Conservation (phyloP, 139 green algal genomes). For the Klebsormidium nitens region DNA sequence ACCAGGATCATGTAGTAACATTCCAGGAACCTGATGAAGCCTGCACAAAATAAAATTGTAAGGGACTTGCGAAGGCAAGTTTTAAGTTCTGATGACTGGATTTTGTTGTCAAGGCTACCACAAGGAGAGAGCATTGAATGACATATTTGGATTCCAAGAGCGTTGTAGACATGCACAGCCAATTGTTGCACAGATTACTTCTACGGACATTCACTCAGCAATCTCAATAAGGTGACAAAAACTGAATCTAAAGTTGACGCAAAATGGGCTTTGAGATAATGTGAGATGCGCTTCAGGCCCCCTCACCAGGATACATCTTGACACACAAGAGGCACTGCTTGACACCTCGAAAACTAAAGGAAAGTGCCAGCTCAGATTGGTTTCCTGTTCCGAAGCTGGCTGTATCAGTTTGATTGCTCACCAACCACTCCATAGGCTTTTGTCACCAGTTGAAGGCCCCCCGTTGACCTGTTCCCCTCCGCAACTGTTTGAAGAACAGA, state of each 20-base stretch:
- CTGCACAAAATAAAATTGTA: slow-evolving; percentile 14
- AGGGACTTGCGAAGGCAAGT: neutral
- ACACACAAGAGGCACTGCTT: too few relatives aligned
- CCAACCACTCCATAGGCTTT: slow-evolving; percentile 45
- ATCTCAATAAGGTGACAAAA: too few relatives aligned
- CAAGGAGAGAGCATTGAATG: neutral
- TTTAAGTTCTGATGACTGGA: neutral
- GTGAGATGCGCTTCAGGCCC: too few relatives aligned
- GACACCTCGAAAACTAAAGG: too few relatives aligned
- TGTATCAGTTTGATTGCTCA: too few relatives aligned
- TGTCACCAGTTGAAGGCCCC: slow-evolving; percentile 37
- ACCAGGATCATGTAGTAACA: slow-evolving; percentile 86
- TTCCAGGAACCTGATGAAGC: slow-evolving; percentile 68
- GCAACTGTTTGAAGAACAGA: slow-evolving; percentile 25
- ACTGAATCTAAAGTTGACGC: too few relatives aligned
- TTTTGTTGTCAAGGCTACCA: neutral
- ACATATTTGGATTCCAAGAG: neutral
- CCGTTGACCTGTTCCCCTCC: slow-evolving; percentile 29
- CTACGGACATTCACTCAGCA: too few relatives aligned
- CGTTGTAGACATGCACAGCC: neutral
- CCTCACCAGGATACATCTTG: too few relatives aligned
- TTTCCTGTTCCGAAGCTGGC: too few relatives aligned
- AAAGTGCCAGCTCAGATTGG: too few relatives aligned
- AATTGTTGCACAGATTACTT: neutral
- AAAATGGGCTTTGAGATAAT: too few relatives aligned